Evolutionary conservation across 768 basidiomycete species (phyloP).

Genomic region (Clathrus columnatus): DNA sequence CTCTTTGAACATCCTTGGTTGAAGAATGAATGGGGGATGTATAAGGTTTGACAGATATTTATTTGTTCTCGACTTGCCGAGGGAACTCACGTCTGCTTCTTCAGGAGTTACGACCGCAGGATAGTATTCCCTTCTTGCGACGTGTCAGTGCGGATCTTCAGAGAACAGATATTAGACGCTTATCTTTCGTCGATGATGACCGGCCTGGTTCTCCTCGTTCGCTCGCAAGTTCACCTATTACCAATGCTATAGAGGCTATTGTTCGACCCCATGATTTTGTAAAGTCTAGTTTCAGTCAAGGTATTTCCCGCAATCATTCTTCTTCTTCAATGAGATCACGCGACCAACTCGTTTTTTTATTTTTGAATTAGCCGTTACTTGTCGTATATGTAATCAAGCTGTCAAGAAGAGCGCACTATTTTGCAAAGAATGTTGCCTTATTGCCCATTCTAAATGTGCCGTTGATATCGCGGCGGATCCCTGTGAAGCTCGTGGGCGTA

Average conservation of each 20-base stretch:
- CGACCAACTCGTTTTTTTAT: conserved; percentile 8
- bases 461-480: conserved; percentile 62
- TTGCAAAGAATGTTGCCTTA: conserved; percentile 83
- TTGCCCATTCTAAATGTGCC: conserved; percentile 75
- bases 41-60: conserved; percentile 45
- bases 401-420: conserved; percentile 85
- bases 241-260: not conserved
- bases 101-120: conserved; percentile 80
- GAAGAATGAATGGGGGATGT: conserved; percentile 66
- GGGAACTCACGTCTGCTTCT: too few species aligned
- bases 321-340: not conserved
- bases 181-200: conserved; percentile 29
- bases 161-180: conserved; percentile 56
- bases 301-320: conserved; percentile 46
- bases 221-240: not conserved
- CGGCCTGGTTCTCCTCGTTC: conserved; percentile 23
- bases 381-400: conserved; percentile 69
- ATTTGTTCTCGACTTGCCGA: not conserved
- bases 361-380: conserved; percentile 58
- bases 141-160: conserved; percentile 83
- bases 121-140: conserved; percentile 91
- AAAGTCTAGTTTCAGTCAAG: conserved; percentile 87
- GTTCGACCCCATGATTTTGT: conserved; percentile 77
- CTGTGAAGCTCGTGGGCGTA: conserved; percentile 73
- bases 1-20: conserved; percentile 93